Conservation (phyloP, 2,329 filamentous ascomycete genomes). For the Periconia sp. region DNA sequence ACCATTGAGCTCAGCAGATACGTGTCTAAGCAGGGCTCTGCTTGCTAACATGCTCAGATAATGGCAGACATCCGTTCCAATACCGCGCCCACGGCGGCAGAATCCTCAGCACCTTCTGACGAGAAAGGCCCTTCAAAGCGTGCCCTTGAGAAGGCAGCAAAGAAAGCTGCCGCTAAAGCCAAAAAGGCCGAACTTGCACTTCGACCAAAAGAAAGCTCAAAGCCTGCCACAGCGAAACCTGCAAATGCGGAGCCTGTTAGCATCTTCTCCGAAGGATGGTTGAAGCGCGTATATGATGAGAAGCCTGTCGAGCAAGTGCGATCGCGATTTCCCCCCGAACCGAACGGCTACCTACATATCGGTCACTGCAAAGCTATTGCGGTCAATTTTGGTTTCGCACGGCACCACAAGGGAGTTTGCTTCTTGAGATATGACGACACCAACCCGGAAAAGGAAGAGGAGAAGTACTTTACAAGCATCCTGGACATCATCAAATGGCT, state of each 20-base stretch:
- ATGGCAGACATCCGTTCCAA: neutral
- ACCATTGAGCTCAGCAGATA: neutral
- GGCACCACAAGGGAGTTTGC: slow-evolving; percentile 78
- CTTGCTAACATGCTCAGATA: too few relatives aligned
- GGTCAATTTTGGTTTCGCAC: slow-evolving; percentile 94
- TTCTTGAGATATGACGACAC: slow-evolving; percentile 90
- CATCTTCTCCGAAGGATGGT: slow-evolving; percentile 58
- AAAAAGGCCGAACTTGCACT: slow-evolving; percentile 50
- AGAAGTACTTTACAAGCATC: slow-evolving; percentile 88
- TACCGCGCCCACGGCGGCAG: neutral
- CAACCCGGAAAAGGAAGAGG: slow-evolving; percentile 91
- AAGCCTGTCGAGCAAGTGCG: slow-evolving; percentile 54
- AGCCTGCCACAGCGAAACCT: slow-evolving; percentile 27
- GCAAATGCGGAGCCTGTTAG: slow-evolving; percentile 37
- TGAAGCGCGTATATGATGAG: slow-evolving; percentile 57
- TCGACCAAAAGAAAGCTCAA: slow-evolving; percentile 46
- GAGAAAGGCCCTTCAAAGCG: slow-evolving; percentile 54
- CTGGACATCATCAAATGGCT: slow-evolving; percentile 88
- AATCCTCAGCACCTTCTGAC: slow-evolving; percentile 33
- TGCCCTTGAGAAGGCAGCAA: slow-evolving; percentile 56
- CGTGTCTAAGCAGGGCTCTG: neutral
- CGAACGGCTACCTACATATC: slow-evolving; percentile 92
- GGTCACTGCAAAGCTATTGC: slow-evolving; percentile 96
- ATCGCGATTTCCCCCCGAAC: slow-evolving; percentile 63
- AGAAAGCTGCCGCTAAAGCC: slow-evolving; percentile 54